Conservation (phyloP, 1,284 basidiomycete species). For the Hypsizygus ulmarius region DNA sequence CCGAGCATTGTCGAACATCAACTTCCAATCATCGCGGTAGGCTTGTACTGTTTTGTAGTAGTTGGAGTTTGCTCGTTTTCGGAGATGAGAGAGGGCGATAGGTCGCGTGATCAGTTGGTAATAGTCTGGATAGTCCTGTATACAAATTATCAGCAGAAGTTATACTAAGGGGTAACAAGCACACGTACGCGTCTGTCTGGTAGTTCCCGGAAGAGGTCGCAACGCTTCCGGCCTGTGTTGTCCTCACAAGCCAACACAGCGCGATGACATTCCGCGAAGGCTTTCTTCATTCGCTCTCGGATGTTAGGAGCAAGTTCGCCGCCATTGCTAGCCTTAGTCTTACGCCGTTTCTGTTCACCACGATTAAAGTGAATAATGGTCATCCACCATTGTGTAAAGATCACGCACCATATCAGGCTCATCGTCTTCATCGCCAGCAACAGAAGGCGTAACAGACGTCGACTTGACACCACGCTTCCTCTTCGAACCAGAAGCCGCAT, state of each 20-base stretch:
- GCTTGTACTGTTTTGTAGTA: slow-evolving; percentile 76
- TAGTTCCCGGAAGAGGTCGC: slow-evolving; percentile 79
- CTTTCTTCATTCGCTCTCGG: slow-evolving; percentile 80
- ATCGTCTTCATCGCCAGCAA: slow-evolving; percentile 68
- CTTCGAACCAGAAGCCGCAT: slow-evolving; percentile 46
- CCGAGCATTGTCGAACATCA: slow-evolving; percentile 93
- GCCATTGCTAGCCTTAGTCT: slow-evolving; percentile 46
- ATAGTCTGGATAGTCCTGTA: slow-evolving; percentile 90
- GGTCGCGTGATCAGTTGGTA: slow-evolving; percentile 77
- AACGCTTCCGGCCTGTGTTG: slow-evolving; percentile 72
- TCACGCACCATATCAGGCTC: slow-evolving; percentile 60
- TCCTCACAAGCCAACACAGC: slow-evolving; percentile 79
- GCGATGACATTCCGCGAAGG: slow-evolving; percentile 78
- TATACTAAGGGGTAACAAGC: neutral
- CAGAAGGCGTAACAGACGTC: slow-evolving; percentile 73
- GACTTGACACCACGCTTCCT: slow-evolving; percentile 75
- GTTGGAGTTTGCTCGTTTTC: slow-evolving; percentile 74
- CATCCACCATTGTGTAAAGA: neutral
- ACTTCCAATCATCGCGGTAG: slow-evolving; percentile 79
- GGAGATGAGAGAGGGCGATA: slow-evolving; percentile 86
- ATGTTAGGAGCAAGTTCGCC: slow-evolving; percentile 52
- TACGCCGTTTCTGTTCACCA: slow-evolving; percentile 69
- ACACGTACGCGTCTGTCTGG: slow-evolving; percentile 68
- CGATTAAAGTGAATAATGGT: slow-evolving; percentile 7
- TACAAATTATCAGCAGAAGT: slow-evolving; percentile 10